Percentiles rank a stretch among this genome's conserved stretches.
Conservation (phyloP, 1,139 yeast species). For the Suhomyces yuchorum region DNA sequence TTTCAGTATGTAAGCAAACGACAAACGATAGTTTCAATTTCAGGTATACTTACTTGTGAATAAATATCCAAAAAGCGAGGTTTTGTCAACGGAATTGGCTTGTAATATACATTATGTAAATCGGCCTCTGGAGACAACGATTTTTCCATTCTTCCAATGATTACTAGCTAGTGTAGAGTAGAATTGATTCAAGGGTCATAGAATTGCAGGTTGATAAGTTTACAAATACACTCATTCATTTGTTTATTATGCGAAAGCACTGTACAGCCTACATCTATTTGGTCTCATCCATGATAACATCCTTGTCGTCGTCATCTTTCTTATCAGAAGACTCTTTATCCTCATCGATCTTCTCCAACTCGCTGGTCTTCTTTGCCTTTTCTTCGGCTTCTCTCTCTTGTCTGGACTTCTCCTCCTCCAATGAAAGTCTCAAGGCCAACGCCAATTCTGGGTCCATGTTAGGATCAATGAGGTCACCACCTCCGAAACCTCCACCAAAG, state of each 20-base stretch:
- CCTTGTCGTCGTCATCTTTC: slow-evolving; percentile 24
- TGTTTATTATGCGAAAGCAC: slow-evolving; percentile 1
- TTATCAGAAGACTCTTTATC: slow-evolving; percentile 9
- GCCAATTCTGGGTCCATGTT: slow-evolving; percentile 97
- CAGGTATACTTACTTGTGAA: slow-evolving; percentile 35
- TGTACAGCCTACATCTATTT: slow-evolving; percentile 8
- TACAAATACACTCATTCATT: slow-evolving; percentile 3
- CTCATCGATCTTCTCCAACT: slow-evolving; percentile 41
- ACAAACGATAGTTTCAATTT: not conserved
- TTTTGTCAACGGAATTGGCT: slow-evolving; percentile 46
- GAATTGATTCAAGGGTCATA: too few species aligned
- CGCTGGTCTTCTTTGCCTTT: slow-evolving; percentile 33
- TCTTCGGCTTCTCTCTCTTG: slow-evolving; percentile 62
- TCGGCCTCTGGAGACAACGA: not conserved
- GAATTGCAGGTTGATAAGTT: too few species aligned
- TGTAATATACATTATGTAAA: slow-evolving; percentile 12
- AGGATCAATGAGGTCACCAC: slow-evolving; percentile 76
- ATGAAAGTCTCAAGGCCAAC: slow-evolving; percentile 81
- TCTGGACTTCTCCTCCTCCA: slow-evolving; percentile 80
- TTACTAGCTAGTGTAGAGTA: not conserved
- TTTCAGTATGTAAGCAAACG: not conserved
- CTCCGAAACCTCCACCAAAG: slow-evolving; percentile 48
- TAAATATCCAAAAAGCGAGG: slow-evolving; percentile 65
- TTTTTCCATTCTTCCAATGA: not conserved
- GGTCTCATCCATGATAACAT: slow-evolving; percentile 23